phyloP scores from a whole-genome alignment of 2,329 filamentous ascomycete species.

The Tolypocladium inflatum region DNA sequence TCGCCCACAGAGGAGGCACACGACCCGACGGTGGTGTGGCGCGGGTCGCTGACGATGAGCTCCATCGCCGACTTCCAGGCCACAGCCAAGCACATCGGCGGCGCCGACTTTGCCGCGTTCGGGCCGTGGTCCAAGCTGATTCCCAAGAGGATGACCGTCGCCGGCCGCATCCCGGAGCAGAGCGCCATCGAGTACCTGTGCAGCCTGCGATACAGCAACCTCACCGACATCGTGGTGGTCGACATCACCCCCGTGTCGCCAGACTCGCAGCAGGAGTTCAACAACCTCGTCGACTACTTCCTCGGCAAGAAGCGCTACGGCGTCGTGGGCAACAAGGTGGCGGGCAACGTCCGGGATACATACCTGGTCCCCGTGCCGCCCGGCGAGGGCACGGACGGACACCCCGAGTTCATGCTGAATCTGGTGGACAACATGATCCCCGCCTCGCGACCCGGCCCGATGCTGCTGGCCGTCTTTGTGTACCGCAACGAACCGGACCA shows the following conservation, averaged over 20 bases:
- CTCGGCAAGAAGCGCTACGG: constrained; percentile 73
- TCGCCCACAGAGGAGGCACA: constrained; percentile 63
- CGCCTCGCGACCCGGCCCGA: constrained; percentile 58
- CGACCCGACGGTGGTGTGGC: constrained; percentile 69
- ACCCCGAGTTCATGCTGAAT: constrained; percentile 82
- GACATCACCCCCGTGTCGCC: constrained; percentile 58
- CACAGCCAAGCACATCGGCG: constrained; percentile 74
- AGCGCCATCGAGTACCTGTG: constrained; percentile 88
- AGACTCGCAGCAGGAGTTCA: constrained; percentile 53
- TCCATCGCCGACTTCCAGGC: constrained; percentile 66
- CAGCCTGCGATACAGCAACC: constrained; percentile 69
- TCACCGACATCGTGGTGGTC: constrained; percentile 77
- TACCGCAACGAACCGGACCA: constrained; percentile 53
- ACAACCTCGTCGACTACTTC: constrained; percentile 82
- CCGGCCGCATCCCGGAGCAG: constrained; percentile 70
- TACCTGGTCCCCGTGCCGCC: constrained; percentile 82
- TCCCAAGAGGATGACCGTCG: constrained; percentile 59
- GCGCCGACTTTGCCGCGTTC: constrained; percentile 61
- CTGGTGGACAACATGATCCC: constrained; percentile 79
- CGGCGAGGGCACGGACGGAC: constrained; percentile 44
- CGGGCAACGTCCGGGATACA: constrained; percentile 73
- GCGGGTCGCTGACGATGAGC: constrained; percentile 66
- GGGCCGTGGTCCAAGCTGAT: constrained; percentile 68
- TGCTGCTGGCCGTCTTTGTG: constrained; percentile 78
- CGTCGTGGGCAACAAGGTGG: constrained; percentile 68